phyloP scores from a whole-genome alignment of 805 yeast species.

The Kodamaea restingae region DNA sequence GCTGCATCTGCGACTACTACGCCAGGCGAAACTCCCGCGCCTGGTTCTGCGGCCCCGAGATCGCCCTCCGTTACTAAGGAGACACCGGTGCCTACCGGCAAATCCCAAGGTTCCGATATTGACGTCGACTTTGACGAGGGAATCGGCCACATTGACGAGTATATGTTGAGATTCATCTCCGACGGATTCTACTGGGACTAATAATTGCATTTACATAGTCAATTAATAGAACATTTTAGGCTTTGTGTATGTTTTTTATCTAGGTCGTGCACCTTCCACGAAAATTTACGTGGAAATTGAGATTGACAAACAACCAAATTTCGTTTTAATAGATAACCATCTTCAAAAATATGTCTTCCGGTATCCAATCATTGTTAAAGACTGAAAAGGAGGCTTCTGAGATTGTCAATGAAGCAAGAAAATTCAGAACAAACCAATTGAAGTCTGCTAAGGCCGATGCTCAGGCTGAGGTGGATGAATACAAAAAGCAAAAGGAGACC shows the following conservation, averaged over 20 bases:
- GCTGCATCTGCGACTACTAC: slow-evolving; percentile 19
- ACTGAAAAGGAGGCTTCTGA: slow-evolving; percentile 98
- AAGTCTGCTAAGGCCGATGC: slow-evolving; percentile 96
- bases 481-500: slow-evolving; percentile 76
- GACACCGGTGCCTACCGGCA: slow-evolving; percentile 8
- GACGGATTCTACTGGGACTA: slow-evolving; percentile 56
- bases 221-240: not conserved
- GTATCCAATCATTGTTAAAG: slow-evolving; percentile 37
- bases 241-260: slow-evolving; percentile 1
- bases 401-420: slow-evolving; percentile 89
- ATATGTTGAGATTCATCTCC: slow-evolving; percentile 89
- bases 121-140: slow-evolving; percentile 55
- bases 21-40: slow-evolving; percentile 28
- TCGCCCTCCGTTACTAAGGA: slow-evolving; percentile 7
- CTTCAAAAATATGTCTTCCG: slow-evolving; percentile 20
- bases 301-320: slow-evolving; percentile 1
- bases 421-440: slow-evolving; percentile 79
- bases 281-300: not conserved
- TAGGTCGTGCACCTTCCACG: slow-evolving; percentile 6
- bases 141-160: slow-evolving; percentile 87
- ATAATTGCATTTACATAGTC: not conserved
- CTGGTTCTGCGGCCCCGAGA: slow-evolving; percentile 8
- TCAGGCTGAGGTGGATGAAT: slow-evolving; percentile 77
- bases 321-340: slow-evolving; percentile 3
- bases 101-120: slow-evolving; percentile 18